Percentiles rank a stretch among this genome's conserved stretches.
These are phyloP conservation scores for Niveomyces coronatus DNA, from an alignment of 2,329 filamentous ascomycete genomes.

Conservation along the genomic window DNA sequence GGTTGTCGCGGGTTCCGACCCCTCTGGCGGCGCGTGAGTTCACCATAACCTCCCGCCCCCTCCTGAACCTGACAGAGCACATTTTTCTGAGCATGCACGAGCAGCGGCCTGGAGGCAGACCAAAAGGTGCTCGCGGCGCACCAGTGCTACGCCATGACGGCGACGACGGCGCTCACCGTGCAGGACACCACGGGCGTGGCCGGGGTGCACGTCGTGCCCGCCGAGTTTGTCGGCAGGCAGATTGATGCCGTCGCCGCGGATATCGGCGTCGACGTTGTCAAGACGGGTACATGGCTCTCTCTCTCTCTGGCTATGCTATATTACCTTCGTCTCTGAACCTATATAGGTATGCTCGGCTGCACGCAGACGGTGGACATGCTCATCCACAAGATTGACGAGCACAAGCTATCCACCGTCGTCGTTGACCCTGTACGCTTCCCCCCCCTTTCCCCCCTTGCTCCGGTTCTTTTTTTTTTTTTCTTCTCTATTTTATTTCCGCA, in stretches of 20 bases:
- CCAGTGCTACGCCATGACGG: constrained; percentile 91
- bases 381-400: constrained; percentile 20
- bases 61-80: not conserved
- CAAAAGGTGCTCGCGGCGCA: constrained; percentile 90
- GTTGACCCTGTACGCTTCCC: constrained; percentile 26
- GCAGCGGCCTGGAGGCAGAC: constrained; percentile 85
- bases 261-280: constrained; percentile 80
- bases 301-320: not conserved
- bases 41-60: not conserved
- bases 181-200: constrained; percentile 84
- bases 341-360: constrained; percentile 28
- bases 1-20: constrained; percentile 81
- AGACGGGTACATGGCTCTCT: constrained; percentile 55
- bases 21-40: constrained; percentile 74
- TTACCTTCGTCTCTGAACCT: not conserved
- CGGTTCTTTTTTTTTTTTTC: not conserved
- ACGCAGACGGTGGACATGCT: constrained; percentile 28
- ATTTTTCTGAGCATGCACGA: too few relatives aligned
- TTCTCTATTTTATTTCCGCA: too few relatives aligned
- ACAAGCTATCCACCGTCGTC: constrained; percentile 22
- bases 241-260: constrained; percentile 79
- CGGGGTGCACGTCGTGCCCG: constrained; percentile 69
- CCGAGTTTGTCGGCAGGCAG: constrained; percentile 71
- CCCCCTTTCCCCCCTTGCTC: not conserved
- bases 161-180: constrained; percentile 89